Evolutionary conservation across 2,329 filamentous ascomycete species (phyloP), one percentile per base, ranked within the genome.

Genomic region (Onygena corvina): DNA sequence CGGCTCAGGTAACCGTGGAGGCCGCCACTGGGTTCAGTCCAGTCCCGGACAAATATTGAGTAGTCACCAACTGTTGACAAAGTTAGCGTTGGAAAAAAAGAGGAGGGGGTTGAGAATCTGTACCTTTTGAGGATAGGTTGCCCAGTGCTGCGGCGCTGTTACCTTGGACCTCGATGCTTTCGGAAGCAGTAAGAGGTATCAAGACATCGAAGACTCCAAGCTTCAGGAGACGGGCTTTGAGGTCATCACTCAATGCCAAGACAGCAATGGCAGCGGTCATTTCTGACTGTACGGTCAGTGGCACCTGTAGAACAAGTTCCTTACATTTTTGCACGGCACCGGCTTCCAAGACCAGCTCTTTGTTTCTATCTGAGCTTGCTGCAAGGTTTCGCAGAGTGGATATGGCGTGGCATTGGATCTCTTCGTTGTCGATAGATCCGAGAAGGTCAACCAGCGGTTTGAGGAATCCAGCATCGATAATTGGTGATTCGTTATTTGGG

Each of bases 211-310:
- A 96, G 1, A 98, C 90, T 18, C 90, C 92, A 1, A 96, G 76
- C 53, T 86, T 89, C 49, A 98, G 72, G 9, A 98, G 76, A 62
- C 94, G 86, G 3, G 85, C 80, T 70, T 98, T 98, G 51, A 98
- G 76, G 55, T 98, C 92, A 60, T 98, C 92, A 59, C 90, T 95
- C 47, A 98, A 72, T 14, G 92, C 92, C 55, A 98, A 76, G 11
- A 98, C 92, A 31, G 92, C 92, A 67, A 98, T 95, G 1, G 92
- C 92, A n/a, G 92, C 92, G 3, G 92, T 98, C 92, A 98, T 98
- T 67, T 98, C 92, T 1, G 89, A 95, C 65, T 98, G 92, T 2
- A 98, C 92, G 33, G 86, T 90, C 45, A 96, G 76, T 0, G 92
- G 88, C 2, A 96, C 92, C 50, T 93, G 83, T 14, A 98, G 74